Percentiles rank a stretch among this genome's conserved stretches.
Conservation (phyloP, 2,329 filamentous ascomycete species). For the Pyricularia sp. region DNA sequence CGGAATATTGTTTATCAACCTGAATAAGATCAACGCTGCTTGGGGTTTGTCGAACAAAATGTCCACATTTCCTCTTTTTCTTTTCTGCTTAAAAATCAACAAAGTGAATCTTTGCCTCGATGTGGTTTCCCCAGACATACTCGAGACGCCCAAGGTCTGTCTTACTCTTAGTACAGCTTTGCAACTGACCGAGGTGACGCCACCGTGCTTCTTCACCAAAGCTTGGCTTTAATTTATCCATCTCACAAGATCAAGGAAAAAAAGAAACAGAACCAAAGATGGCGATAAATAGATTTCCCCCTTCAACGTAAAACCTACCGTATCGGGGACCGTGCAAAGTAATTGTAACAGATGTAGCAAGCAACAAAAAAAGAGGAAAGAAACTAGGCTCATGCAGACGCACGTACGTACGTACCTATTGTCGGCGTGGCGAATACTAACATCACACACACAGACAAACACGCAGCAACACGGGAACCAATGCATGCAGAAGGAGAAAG, state of each 20-base stretch:
- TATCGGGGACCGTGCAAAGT: background rate
- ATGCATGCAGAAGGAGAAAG: background rate
- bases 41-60: no score
- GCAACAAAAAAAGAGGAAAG: background rate
- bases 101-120: background rate
- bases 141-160: background rate
- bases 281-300: background rate
- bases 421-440: background rate
- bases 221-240: no score
- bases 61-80: background rate
- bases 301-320: background rate
- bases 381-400: no score
- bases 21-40: background rate
- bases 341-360: background rate
- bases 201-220: no score
- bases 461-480: background rate
- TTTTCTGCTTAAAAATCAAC: background rate
- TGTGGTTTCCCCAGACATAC: background rate
- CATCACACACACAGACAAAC: background rate
- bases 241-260: background rate
- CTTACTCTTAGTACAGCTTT: no score
- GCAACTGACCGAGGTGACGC: no score
- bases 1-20: background rate
- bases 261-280: no score
- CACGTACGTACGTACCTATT: background rate